Evolutionary conservation across 1,284 basidiomycete species (phyloP).

Genomic region (Vanrija sp.): DNA sequence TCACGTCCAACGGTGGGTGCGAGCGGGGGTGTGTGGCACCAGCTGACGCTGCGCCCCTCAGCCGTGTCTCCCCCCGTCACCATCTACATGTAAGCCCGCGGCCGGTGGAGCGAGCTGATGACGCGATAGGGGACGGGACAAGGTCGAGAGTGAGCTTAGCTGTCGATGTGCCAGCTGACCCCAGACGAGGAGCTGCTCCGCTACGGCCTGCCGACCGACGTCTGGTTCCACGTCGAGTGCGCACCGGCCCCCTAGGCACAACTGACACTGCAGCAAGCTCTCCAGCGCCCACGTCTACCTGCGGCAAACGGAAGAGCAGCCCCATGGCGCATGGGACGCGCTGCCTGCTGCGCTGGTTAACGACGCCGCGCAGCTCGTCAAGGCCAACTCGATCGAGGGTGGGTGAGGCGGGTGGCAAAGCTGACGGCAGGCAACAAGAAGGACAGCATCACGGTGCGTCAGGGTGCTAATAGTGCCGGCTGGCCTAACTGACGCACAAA

Average conservation of each 20-base stretch:
- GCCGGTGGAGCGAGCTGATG: not conserved
- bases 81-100: slow-evolving; percentile 64
- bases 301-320: slow-evolving; percentile 71
- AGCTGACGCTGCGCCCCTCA: slow-evolving; percentile 8
- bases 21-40: not conserved
- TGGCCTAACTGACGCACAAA: not conserved
- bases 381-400: slow-evolving; percentile 97
- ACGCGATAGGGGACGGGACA: slow-evolving; percentile 73
- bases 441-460: slow-evolving; percentile 67
- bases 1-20: slow-evolving; percentile 53
- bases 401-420: slow-evolving; percentile 18
- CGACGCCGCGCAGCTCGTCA: slow-evolving; percentile 91
- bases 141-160: slow-evolving; percentile 75
- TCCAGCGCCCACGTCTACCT: slow-evolving; percentile 94
- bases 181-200: slow-evolving; percentile 90
- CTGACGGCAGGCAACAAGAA: slow-evolving; percentile 79
- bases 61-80: slow-evolving; percentile 62
- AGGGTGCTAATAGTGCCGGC: not conserved
- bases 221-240: slow-evolving; percentile 59
- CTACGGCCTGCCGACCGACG: slow-evolving; percentile 64
- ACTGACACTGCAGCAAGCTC: slow-evolving; percentile 62
- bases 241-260: not conserved
- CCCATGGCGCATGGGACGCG: slow-evolving; percentile 65
- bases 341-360: slow-evolving; percentile 74
- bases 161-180: not conserved